Evolutionary conservation across 768 basidiomycete genomes (phyloP).

Genomic region (Tylopilus plumbeoviolaceoides): DNA sequence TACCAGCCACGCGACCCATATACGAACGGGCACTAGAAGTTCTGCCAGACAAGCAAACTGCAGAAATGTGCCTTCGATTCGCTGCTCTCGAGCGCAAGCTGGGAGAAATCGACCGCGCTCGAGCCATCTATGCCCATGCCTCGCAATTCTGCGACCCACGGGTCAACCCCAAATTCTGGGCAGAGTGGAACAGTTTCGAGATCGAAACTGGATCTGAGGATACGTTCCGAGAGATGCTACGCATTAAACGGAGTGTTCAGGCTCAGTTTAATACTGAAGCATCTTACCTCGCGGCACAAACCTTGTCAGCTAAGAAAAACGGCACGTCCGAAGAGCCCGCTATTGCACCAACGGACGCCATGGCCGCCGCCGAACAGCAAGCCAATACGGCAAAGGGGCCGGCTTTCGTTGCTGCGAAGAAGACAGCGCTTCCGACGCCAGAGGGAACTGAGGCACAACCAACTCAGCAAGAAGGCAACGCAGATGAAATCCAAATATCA

Average conservation of each 20-base stretch:
- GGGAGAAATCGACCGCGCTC: slow-evolving; percentile 96
- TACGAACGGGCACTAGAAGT: slow-evolving; percentile 94
- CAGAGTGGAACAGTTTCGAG: slow-evolving; percentile 96
- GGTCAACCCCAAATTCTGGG: slow-evolving; percentile 89
- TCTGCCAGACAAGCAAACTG: slow-evolving; percentile 90
- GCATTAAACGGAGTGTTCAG: slow-evolving; percentile 97
- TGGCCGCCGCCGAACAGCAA: slow-evolving; percentile 81
- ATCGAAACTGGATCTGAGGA: slow-evolving; percentile 99
- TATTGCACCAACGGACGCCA: slow-evolving; percentile 59
- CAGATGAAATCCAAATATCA: slow-evolving; percentile 85
- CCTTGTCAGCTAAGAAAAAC: slow-evolving; percentile 64
- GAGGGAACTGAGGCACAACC: slow-evolving; percentile 37
- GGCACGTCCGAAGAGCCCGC: slow-evolving; percentile 43
- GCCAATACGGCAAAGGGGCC: slow-evolving; percentile 53
- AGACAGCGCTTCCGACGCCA: slow-evolving; percentile 39
- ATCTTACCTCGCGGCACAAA: slow-evolving; percentile 88
- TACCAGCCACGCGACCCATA: slow-evolving; percentile 93
- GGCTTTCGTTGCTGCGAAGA: slow-evolving; percentile 76
- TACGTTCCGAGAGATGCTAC: slow-evolving; percentile 92
- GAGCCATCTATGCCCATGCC: slow-evolving; percentile 95
- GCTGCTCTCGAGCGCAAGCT: slow-evolving; percentile 95
- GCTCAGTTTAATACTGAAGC: slow-evolving; percentile 98
- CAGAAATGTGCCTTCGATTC: slow-evolving; percentile 97
- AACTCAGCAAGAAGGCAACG: slow-evolving; percentile 42
- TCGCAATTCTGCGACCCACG: slow-evolving; percentile 99